phyloP scores from a whole-genome alignment of 1,284 basidiomycete species.

The Fomes fomentarius region DNA sequence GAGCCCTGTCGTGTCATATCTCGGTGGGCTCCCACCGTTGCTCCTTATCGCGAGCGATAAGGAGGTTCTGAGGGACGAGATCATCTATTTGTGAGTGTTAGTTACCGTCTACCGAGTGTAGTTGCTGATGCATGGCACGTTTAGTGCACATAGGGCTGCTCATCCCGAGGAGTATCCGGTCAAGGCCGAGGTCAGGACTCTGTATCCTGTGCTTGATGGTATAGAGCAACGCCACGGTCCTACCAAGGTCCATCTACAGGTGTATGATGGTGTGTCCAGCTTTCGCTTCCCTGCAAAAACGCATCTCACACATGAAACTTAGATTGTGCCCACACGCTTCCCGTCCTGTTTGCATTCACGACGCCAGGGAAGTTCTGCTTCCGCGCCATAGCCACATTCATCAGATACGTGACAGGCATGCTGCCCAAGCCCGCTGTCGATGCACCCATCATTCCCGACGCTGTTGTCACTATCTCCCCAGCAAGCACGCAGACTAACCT shows the following conservation, averaged over 20 bases:
- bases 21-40: conserved; percentile 91
- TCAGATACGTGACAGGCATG: conserved; percentile 63
- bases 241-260: conserved; percentile 91
- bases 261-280: conserved; percentile 68
- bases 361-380: conserved; percentile 82
- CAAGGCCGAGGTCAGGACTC: conserved; percentile 55
- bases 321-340: conserved; percentile 79
- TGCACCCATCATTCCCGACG: conserved; percentile 11
- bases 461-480: conserved; percentile 16
- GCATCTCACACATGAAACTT: background rate
- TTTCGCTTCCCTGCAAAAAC: background rate
- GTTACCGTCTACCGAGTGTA: background rate
- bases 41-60: conserved; percentile 87
- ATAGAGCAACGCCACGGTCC: conserved; percentile 68
- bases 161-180: conserved; percentile 78
- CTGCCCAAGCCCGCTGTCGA: conserved; percentile 16
- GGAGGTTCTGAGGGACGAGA: conserved; percentile 93
- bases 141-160: conserved; percentile 91
- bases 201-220: conserved; percentile 70
- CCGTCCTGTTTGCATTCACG: conserved; percentile 82
- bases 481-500: conserved; percentile 9
- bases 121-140: background rate
- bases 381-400: conserved; percentile 71
- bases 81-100: conserved; percentile 81
- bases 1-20: conserved; percentile 81